Evolutionary conservation across 768 basidiomycete genomes (phyloP).

Genomic region (Boletus patriciae): DNA sequence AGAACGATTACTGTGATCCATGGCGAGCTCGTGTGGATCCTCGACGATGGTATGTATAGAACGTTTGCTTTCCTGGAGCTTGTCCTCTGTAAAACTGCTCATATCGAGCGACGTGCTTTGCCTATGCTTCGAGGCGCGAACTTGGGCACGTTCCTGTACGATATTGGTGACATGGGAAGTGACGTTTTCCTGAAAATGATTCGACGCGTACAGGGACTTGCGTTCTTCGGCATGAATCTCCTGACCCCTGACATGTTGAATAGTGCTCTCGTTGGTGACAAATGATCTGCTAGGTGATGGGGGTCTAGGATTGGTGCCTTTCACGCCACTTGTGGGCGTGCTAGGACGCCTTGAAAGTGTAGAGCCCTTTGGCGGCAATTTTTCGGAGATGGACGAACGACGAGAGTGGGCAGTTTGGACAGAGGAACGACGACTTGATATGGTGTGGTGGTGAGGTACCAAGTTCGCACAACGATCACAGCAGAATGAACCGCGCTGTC

Average conservation of each 20-base stretch:
- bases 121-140: slow-evolving; percentile 8
- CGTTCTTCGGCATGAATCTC: slow-evolving; percentile 23
- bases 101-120: slow-evolving; percentile 21
- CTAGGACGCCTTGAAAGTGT: slow-evolving; percentile 22
- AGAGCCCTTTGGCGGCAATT: slow-evolving; percentile 7
- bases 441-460: slow-evolving; percentile 33
- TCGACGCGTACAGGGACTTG: slow-evolving; percentile 7
- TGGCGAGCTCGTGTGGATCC: slow-evolving; percentile 24
- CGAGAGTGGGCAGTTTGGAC: slow-evolving; percentile 26
- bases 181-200: slow-evolving; percentile 15
- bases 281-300: slow-evolving; percentile 17
- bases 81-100: slow-evolving; percentile 17
- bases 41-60: slow-evolving; percentile 32
- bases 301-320: not conserved
- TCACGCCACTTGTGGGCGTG: slow-evolving; percentile 8
- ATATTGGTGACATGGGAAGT: slow-evolving; percentile 7
- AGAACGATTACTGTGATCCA: slow-evolving; percentile 17
- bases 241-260: slow-evolving; percentile 11
- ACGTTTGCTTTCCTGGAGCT: slow-evolving; percentile 24
- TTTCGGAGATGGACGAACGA: slow-evolving; percentile 27
- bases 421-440: slow-evolving; percentile 30
- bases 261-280: slow-evolving; percentile 7
- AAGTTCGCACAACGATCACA: slow-evolving; percentile 37
- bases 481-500: slow-evolving; percentile 33
- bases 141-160: slow-evolving; percentile 15